Conservation (phyloP, 495 filamentous ascomycete species). For the Penicillium samsonianum region DNA sequence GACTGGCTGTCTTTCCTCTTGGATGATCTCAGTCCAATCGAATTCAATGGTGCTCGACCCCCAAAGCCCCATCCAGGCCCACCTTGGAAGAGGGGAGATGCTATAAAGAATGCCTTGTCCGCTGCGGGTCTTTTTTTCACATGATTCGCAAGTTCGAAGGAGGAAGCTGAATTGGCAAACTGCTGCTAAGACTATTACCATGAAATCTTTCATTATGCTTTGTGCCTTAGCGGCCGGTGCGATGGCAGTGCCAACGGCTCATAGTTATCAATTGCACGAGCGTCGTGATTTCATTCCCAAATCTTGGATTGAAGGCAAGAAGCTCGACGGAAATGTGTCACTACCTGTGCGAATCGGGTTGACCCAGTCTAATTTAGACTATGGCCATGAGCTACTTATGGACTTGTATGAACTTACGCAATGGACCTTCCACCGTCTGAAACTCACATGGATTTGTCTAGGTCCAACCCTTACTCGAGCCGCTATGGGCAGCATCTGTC, state of each 20-base stretch:
- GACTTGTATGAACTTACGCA: slow-evolving; percentile 39
- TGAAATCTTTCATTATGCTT: slow-evolving; percentile 36
- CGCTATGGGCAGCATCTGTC: slow-evolving; percentile 56
- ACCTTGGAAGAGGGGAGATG: background rate
- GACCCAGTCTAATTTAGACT: slow-evolving; percentile 54
- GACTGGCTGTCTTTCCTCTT: slow-evolving; percentile 10
- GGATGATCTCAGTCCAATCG: background rate
- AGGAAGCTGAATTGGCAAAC: background rate
- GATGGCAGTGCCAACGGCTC: slow-evolving; percentile 33
- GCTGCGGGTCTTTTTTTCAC: background rate
- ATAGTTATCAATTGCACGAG: slow-evolving; percentile 43
- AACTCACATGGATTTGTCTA: slow-evolving; percentile 12
- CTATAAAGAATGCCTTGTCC: slow-evolving; percentile 16
- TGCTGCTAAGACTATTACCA: slow-evolving; percentile 15
- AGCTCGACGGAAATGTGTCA: slow-evolving; percentile 32
- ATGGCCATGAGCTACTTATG: slow-evolving; percentile 56
- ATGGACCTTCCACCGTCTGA: background rate
- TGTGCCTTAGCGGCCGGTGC: slow-evolving; percentile 28
- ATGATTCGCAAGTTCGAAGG: background rate
- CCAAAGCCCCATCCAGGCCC: slow-evolving; percentile 20
- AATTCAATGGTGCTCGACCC: slow-evolving; percentile 4
- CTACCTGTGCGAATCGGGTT: slow-evolving; percentile 59
- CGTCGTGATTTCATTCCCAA: slow-evolving; percentile 37
- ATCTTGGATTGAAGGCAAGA: slow-evolving; percentile 36
- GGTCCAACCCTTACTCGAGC: slow-evolving; percentile 45